These are phyloP conservation scores for Phyllosticta citrichinensis DNA, from an alignment of 2,329 filamentous ascomycete species.

Conservation along the genomic window DNA sequence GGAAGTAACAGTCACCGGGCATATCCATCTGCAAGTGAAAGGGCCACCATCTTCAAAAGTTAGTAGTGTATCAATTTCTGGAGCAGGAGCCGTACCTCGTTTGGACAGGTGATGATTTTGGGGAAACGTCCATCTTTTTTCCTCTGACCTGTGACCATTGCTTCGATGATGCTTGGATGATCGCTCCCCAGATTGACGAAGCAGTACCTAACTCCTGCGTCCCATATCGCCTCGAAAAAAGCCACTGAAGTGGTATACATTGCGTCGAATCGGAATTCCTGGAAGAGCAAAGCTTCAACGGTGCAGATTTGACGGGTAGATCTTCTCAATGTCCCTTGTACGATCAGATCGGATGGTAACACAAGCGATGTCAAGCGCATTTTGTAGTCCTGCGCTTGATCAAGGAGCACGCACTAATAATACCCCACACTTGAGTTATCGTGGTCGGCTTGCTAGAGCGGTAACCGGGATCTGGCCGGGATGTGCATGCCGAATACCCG, in stretches of 20 bases:
- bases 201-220: slow-evolving; percentile 38
- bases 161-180: slow-evolving; percentile 69
- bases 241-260: slow-evolving; percentile 65
- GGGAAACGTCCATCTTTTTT: slow-evolving; percentile 52
- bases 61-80: not conserved
- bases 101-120: slow-evolving; percentile 67
- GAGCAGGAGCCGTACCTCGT: slow-evolving; percentile 47
- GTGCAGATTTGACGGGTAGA: not conserved
- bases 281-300: not conserved
- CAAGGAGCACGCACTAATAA: not conserved
- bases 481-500: not conserved
- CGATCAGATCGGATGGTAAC: not conserved
- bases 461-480: not conserved
- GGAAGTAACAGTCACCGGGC: slow-evolving; percentile 31
- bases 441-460: not conserved
- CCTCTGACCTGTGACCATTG: slow-evolving; percentile 65
- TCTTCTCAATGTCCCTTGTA: not conserved
- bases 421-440: not conserved
- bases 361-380: not conserved
- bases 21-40: slow-evolving; percentile 77
- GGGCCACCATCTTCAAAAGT: slow-evolving; percentile 59
- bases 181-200: slow-evolving; percentile 62
- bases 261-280: not conserved
- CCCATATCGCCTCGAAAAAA: slow-evolving; percentile 74
- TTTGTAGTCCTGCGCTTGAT: not conserved